Conservation (phyloP, 805 yeast species). For the Starmerella scarabaei region DNA sequence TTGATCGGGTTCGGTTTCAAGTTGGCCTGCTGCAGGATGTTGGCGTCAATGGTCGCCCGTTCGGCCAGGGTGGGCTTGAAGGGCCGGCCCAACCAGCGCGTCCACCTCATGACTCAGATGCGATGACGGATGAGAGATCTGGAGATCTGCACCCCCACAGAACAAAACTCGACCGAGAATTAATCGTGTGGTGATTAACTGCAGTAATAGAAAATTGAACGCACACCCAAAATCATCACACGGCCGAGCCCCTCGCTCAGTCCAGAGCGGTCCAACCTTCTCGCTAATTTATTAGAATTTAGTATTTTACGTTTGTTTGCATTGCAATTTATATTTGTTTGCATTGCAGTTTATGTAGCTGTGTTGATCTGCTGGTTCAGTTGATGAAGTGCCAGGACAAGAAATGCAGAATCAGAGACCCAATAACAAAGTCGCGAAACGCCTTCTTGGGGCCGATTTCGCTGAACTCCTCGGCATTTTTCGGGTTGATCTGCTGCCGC, state of each 20-base stretch:
- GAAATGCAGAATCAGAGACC: slow-evolving; percentile 79
- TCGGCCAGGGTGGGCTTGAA: slow-evolving; percentile 12
- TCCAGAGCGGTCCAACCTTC: too few relatives aligned
- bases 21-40: slow-evolving; percentile 17
- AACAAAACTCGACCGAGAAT: too few relatives aligned
- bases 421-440: slow-evolving; percentile 77
- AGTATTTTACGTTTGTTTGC: too few relatives aligned
- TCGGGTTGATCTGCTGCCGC: slow-evolving; percentile 52
- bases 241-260: too few relatives aligned
- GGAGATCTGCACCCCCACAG: too few relatives aligned
- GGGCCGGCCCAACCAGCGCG: too few relatives aligned
- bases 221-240: too few relatives aligned
- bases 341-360: neutral
- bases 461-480: slow-evolving; percentile 30
- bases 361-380: slow-evolving; percentile 25
- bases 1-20: slow-evolving; percentile 16
- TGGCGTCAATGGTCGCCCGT: slow-evolving; percentile 15
- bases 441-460: slow-evolving; percentile 46
- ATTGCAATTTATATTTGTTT: neutral
- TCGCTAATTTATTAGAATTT: too few relatives aligned
- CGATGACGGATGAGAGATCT: too few relatives aligned
- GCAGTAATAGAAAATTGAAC: too few relatives aligned
- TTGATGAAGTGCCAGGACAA: slow-evolving; percentile 83
- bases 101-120: neutral
- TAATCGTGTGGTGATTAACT: too few relatives aligned